Percentiles rank a stretch among this genome's conserved stretches.
Conservation (phyloP, 2,329 filamentous ascomycete genomes). For the Trichoderma semiorbis region DNA sequence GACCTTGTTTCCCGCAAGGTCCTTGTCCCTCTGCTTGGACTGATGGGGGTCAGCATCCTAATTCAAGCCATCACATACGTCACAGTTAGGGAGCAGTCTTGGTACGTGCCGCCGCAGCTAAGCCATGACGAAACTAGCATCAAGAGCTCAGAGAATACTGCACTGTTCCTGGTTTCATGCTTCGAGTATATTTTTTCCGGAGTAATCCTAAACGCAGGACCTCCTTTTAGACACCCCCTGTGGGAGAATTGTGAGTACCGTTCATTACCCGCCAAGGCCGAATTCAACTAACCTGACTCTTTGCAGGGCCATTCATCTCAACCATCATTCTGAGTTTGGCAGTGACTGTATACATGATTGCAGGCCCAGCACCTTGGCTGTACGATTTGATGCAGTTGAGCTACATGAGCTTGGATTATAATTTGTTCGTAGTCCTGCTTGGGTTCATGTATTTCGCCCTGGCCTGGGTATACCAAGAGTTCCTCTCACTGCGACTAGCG, state of each 20-base stretch:
- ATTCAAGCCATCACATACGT: constrained; percentile 73
- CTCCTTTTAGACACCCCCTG: constrained; percentile 81
- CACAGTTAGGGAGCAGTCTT: constrained; percentile 72
- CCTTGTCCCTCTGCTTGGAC: constrained; percentile 80
- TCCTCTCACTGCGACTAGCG: constrained; percentile 66
- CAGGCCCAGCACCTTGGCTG: constrained; percentile 68
- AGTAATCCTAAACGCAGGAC: constrained; percentile 85
- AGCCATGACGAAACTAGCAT: constrained; percentile 78
- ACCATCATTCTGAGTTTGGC: constrained; percentile 68
- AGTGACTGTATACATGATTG: constrained; percentile 75
- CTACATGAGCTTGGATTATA: constrained; percentile 67
- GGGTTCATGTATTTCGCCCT: constrained; percentile 65
- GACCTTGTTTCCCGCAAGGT: constrained; percentile 92
- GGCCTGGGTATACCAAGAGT: constrained; percentile 69
- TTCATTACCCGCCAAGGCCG: too few relatives aligned
- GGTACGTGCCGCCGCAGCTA: constrained; percentile 80
- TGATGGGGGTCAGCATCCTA: constrained; percentile 76
- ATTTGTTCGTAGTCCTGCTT: constrained; percentile 66
- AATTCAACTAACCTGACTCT: not conserved
- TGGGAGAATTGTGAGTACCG: constrained; percentile 66
- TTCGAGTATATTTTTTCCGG: constrained; percentile 94
- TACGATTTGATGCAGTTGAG: constrained; percentile 81
- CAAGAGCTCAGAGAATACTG: constrained; percentile 89
- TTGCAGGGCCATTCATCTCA: constrained; percentile 72
- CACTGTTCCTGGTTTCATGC: constrained; percentile 83